phyloP scores from a whole-genome alignment of 495 filamentous ascomycete genomes.

The Hypoxylon cercidicola region DNA sequence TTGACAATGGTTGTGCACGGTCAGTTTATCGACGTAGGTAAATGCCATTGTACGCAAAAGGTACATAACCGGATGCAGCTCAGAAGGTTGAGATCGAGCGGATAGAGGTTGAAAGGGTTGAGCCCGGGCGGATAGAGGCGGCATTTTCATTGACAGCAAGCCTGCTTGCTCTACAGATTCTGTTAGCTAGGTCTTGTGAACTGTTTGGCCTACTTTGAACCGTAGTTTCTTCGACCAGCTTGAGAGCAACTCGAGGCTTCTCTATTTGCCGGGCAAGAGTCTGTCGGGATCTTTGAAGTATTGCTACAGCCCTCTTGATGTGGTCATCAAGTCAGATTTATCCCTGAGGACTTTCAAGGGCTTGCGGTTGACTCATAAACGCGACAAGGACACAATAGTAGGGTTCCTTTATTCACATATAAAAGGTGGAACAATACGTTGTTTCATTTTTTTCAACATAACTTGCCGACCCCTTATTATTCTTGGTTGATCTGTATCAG shows the following conservation, averaged over 20 bases:
- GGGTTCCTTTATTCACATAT: conserved; percentile 1
- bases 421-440: neutral
- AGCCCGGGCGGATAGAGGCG: too few relatives aligned
- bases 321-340: conserved; percentile 1
- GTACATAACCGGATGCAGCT: too few relatives aligned
- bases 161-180: conserved; percentile 29
- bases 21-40: too few relatives aligned
- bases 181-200: neutral
- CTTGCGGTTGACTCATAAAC: neutral
- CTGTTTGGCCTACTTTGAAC: neutral
- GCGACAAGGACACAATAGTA: neutral
- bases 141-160: conserved; percentile 30
- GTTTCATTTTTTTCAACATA: too few relatives aligned
- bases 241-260: neutral
- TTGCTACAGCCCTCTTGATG: neutral
- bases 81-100: neutral
- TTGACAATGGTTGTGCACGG: neutral
- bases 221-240: neutral
- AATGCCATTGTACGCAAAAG: too few relatives aligned
- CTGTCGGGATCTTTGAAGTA: neutral
- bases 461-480: too few relatives aligned
- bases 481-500: too few relatives aligned
- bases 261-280: neutral
- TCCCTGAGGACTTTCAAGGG: conserved; percentile 3
- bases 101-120: too few relatives aligned